phyloP scores from a whole-genome alignment of 345 rosid species.

The Limnanthes douglasii region DNA sequence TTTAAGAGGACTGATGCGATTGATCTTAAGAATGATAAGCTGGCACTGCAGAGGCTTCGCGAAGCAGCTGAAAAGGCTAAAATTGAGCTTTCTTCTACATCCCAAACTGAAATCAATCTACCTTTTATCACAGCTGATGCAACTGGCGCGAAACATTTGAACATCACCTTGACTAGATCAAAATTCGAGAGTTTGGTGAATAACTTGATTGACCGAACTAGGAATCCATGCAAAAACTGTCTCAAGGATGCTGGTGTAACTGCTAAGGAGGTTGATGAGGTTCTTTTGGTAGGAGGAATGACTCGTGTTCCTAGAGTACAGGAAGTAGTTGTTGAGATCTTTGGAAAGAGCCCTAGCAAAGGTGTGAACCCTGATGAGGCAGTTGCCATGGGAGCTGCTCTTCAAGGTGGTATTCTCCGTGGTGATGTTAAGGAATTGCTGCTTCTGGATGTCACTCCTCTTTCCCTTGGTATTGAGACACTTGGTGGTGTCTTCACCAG shows the following conservation, averaged over 20 bases:
- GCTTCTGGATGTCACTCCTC: conserved; percentile 80
- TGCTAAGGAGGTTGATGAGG: conserved; percentile 63
- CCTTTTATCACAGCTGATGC: conserved; percentile 85
- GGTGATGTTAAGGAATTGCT: conserved; percentile 91
- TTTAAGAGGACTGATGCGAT: conserved; percentile 59
- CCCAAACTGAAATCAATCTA: conserved; percentile 73
- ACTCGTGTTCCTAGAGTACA: conserved; percentile 96
- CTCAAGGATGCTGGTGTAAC: conserved; percentile 71
- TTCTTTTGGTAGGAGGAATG: conserved; percentile 89
- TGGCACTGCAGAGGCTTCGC: conserved; percentile 80
- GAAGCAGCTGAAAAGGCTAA: conserved; percentile 93
- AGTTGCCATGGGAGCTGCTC: conserved; percentile 84
- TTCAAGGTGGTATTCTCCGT: conserved; percentile 83
- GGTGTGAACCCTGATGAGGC: conserved; percentile 93
- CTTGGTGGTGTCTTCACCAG: conserved; percentile 73
- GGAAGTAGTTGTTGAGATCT: conserved; percentile 55
- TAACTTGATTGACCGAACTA: conserved; percentile 61
- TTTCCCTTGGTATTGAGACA: conserved; percentile 84
- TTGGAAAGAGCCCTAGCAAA: conserved; percentile 74
- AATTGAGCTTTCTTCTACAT: conserved; percentile 73
- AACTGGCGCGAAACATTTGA: conserved; percentile 78
- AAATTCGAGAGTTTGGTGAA: conserved; percentile 58
- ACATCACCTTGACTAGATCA: conserved; percentile 65
- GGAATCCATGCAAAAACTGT: conserved; percentile 57
- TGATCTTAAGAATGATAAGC: conserved; percentile 65